These are phyloP conservation scores for Diaporthe destruens DNA, from an alignment of 2,329 filamentous ascomycete species.

Conservation along the genomic window DNA sequence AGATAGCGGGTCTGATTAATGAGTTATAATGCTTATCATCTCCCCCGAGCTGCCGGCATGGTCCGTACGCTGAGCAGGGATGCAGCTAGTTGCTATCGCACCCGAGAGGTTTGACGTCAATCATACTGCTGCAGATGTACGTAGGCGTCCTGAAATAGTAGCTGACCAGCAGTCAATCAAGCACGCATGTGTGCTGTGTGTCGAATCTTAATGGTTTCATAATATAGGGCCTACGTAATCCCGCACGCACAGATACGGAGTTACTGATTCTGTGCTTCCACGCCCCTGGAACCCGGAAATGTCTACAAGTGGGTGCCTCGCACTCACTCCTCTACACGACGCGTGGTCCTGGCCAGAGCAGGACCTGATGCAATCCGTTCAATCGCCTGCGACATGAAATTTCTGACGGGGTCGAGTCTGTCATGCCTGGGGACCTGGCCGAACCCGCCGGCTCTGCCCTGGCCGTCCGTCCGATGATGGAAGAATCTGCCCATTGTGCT, in stretches of 20 bases:
- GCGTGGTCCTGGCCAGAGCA: constrained; percentile 11
- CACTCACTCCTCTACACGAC: too few species aligned
- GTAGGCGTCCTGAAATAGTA: neutral
- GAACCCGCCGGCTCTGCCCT: neutral
- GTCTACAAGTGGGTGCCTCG: neutral
- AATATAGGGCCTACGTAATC: neutral
- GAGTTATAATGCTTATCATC: neutral
- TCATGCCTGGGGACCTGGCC: neutral
- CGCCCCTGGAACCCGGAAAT: too few species aligned
- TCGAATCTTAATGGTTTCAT: neutral
- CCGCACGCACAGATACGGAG: neutral
- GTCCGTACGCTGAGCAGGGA: neutral
- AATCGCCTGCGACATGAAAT: neutral
- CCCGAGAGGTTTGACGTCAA: neutral
- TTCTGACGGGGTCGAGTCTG: neutral
- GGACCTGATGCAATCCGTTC: constrained; percentile 3
- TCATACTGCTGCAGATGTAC: neutral
- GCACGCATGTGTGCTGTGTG: neutral
- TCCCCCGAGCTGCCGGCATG: neutral
- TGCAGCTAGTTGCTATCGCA: neutral
- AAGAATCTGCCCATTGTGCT: neutral
- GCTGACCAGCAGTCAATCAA: neutral
- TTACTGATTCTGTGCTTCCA: too few species aligned
- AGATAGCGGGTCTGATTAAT: neutral
- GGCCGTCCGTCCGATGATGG: neutral